phyloP scores from a whole-genome alignment of 306 rosid genomes.

The Cicer chorassanicum region DNA sequence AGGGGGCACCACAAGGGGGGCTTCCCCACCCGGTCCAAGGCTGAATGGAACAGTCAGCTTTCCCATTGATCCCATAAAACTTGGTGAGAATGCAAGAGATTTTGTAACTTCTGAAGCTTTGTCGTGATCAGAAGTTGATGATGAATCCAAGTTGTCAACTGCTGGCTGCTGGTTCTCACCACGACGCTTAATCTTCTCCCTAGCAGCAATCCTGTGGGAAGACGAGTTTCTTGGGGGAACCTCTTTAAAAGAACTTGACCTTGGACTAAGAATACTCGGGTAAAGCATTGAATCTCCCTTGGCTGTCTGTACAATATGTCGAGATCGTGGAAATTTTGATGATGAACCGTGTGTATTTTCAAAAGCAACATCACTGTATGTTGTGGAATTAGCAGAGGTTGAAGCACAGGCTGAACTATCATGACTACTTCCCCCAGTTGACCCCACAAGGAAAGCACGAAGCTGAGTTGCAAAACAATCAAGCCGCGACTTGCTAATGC shows the following conservation, averaged over 20 bases:
- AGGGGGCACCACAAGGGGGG: conserved; percentile 60
- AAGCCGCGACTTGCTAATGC: conserved; percentile 87
- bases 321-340: conserved; percentile 73
- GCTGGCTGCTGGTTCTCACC: conserved; percentile 57
- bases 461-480: conserved; percentile 92
- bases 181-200: conserved; percentile 77
- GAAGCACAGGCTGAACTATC: conserved; percentile 49
- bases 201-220: conserved; percentile 65
- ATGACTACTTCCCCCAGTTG: conserved; percentile 52
- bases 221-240: conserved; percentile 68
- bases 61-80: conserved; percentile 66
- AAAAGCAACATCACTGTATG: conserved; percentile 48
- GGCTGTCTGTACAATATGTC: conserved; percentile 61
- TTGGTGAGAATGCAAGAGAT: conserved; percentile 53
- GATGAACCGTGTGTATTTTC: conserved; percentile 56
- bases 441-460: conserved; percentile 85
- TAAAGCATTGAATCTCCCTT: conserved; percentile 67
- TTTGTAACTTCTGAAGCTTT: conserved; percentile 49
- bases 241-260: conserved; percentile 89
- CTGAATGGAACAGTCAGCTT: conserved; percentile 56
- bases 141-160: conserved; percentile 57
- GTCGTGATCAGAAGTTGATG: conserved; percentile 50
- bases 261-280: conserved; percentile 88
- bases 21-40: conserved; percentile 53
- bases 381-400: conserved; percentile 38